A percentile compares a stretch with the other conserved stretches of the same genome.
These are phyloP conservation scores for Rosa lucieae DNA, from an alignment of 306 rosid genomes.

Conservation along the genomic window DNA sequence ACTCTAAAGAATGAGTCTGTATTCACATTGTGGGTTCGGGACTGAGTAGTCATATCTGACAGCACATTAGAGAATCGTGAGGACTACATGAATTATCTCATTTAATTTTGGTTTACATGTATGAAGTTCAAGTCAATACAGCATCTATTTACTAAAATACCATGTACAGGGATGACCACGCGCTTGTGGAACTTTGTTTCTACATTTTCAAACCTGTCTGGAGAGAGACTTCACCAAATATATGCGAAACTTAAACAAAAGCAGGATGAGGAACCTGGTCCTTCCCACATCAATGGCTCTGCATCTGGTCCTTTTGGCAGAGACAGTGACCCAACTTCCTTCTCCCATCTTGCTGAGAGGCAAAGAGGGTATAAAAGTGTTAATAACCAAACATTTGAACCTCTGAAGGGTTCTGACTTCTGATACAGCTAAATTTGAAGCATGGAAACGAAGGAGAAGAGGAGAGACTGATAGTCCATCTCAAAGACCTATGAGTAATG, in stretches of 20 bases:
- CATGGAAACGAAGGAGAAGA: too few relatives aligned
- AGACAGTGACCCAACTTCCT: slow-evolving; percentile 48
- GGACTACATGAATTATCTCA: too few relatives aligned
- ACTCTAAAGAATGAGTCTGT: too few relatives aligned
- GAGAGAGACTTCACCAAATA: slow-evolving; percentile 92
- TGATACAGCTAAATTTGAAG: too few relatives aligned
- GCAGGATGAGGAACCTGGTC: slow-evolving; percentile 72
- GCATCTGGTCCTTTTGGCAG: slow-evolving; percentile 57
- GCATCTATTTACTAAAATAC: slow-evolving; percentile 2
- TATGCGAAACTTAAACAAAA: slow-evolving; percentile 86
- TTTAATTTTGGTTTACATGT: neutral
- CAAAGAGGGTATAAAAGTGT: slow-evolving; percentile 57
- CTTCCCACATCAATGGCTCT: slow-evolving; percentile 69
- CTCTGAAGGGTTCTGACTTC: slow-evolving; percentile 17
- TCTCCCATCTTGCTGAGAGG: slow-evolving; percentile 51
- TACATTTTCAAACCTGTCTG: slow-evolving; percentile 90
- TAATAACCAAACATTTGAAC: slow-evolving; percentile 51
- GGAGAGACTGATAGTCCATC: too few relatives aligned
- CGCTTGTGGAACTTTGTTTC: slow-evolving; percentile 98
- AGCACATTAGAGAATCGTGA: too few relatives aligned
- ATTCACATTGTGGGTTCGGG: too few relatives aligned
- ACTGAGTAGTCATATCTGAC: too few relatives aligned
- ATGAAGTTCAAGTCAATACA: neutral
- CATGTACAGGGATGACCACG: slow-evolving; percentile 79
- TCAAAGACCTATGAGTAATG: too few relatives aligned